Conservation (phyloP, 495 filamentous ascomycete species). For the Evernia prunastri region DNA sequence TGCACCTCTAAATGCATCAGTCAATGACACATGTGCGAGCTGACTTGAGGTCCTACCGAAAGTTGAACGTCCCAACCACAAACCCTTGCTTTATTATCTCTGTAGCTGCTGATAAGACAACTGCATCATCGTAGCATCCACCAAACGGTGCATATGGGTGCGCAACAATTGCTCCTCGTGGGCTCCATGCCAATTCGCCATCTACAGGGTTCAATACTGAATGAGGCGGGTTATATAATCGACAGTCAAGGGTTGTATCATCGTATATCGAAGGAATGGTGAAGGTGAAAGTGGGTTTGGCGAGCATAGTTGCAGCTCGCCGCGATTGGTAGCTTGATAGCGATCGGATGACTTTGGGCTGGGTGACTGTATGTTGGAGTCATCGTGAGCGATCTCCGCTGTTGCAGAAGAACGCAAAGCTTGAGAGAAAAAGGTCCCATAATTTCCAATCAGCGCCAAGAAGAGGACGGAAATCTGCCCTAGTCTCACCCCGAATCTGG, state of each 20-base stretch:
- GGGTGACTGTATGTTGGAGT: background rate
- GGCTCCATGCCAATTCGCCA: constrained; percentile 32
- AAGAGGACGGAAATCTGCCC: too few relatives aligned
- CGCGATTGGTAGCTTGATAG: background rate
- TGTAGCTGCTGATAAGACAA: constrained; percentile 57
- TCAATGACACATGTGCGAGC: background rate
- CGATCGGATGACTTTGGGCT: background rate
- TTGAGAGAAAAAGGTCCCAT: background rate
- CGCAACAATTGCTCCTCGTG: constrained; percentile 69
- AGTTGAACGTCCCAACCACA: constrained; percentile 86
- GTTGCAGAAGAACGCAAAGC: background rate
- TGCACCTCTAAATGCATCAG: constrained; percentile 56
- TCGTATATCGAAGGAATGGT: constrained; percentile 82
- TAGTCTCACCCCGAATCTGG: too few relatives aligned
- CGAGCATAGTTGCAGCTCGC: constrained; percentile 28
- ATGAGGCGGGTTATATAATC: constrained; percentile 51
- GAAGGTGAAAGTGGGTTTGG: constrained; percentile 60
- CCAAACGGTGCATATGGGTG: constrained; percentile 89
- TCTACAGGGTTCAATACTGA: background rate
- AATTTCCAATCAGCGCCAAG: too few relatives aligned
- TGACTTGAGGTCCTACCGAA: constrained; percentile 52
- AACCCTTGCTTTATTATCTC: constrained; percentile 62
- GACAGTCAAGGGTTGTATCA: constrained; percentile 63
- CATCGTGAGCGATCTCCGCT: background rate
- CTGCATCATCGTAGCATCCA: constrained; percentile 74